Percentiles rank a stretch among this genome's conserved stretches.
Conservation (phyloP, 768 basidiomycete species). For the Suillus sp. region DNA sequence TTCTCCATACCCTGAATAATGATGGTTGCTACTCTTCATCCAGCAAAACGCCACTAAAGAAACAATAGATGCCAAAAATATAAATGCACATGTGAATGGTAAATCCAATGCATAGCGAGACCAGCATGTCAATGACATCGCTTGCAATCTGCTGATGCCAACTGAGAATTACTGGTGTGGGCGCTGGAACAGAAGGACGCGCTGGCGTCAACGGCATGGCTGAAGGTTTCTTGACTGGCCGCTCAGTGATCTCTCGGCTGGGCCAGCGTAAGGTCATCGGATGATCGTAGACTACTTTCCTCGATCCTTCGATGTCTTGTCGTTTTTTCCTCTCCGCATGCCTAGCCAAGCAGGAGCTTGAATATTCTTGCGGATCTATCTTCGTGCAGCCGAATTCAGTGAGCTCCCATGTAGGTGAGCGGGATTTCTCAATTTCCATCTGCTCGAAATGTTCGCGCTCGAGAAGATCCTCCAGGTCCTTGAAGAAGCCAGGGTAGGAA, state of each 20-base stretch:
- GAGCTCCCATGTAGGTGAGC: slow-evolving; percentile 30
- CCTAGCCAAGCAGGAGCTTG: slow-evolving; percentile 26
- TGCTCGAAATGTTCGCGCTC: slow-evolving; percentile 16
- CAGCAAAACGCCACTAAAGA: slow-evolving; percentile 16
- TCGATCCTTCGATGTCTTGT: slow-evolving; percentile 18
- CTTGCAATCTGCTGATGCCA: slow-evolving; percentile 26
- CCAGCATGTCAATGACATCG: slow-evolving; percentile 32
- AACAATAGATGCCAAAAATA: slow-evolving; percentile 31
- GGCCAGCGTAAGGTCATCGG: slow-evolving; percentile 24
- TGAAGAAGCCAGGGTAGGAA: slow-evolving; percentile 20
- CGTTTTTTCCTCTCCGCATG: slow-evolving; percentile 31
- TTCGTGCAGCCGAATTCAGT: slow-evolving; percentile 29
- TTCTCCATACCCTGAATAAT: background rate
- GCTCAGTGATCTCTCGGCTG: slow-evolving; percentile 12
- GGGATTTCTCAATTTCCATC: slow-evolving; percentile 14
- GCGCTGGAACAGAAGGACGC: slow-evolving; percentile 2
- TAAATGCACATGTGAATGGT: slow-evolving; percentile 30
- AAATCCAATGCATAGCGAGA: slow-evolving; percentile 27
- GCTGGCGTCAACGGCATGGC: background rate
- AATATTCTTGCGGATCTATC: slow-evolving; percentile 31
- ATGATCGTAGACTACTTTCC: slow-evolving; percentile 26
- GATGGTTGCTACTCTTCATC: background rate
- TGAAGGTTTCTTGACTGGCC: background rate
- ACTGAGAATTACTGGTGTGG: slow-evolving; percentile 18
- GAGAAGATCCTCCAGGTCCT: slow-evolving; percentile 24